A percentile compares a stretch with the other conserved stretches of the same genome.
Conservation (phyloP, 2,329 filamentous ascomycete species). For the Lachnellula occidentalis region DNA sequence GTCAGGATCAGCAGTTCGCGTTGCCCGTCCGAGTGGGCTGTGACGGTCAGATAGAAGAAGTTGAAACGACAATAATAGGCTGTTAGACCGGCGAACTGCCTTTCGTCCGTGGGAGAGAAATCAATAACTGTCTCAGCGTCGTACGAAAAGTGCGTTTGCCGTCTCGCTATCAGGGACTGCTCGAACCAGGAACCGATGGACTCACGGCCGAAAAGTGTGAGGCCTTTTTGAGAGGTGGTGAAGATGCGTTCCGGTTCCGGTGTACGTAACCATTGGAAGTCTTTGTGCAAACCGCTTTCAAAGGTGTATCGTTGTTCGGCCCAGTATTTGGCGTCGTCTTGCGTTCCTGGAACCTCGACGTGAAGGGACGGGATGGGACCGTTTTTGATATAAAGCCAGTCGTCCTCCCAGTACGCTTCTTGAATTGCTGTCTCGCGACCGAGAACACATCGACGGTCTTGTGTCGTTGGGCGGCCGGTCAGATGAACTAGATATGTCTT, state of each 20-base stretch:
- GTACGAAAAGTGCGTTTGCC: slow-evolving; percentile 55
- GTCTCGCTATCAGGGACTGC: slow-evolving; percentile 49
- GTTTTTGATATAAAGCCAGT: slow-evolving; percentile 58
- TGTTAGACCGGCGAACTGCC: slow-evolving; percentile 55
- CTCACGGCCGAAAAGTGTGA: slow-evolving; percentile 47
- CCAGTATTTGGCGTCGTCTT: slow-evolving; percentile 48
- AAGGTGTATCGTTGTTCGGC: slow-evolving; percentile 44
- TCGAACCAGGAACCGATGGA: slow-evolving; percentile 54
- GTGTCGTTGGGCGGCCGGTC: slow-evolving; percentile 44
- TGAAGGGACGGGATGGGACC: slow-evolving; percentile 49
- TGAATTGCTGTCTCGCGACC: slow-evolving; percentile 54
- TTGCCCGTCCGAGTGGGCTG: slow-evolving; percentile 48
- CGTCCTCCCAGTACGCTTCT: slow-evolving; percentile 55
- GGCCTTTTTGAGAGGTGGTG: slow-evolving; percentile 33
- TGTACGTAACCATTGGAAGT: slow-evolving; percentile 54
- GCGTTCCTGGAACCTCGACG: slow-evolving; percentile 44
- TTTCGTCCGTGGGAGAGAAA: slow-evolving; percentile 51
- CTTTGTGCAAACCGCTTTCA: slow-evolving; percentile 39
- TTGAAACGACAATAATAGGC: slow-evolving; percentile 61
- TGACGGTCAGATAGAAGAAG: slow-evolving; percentile 59
- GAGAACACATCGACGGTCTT: slow-evolving; percentile 47
- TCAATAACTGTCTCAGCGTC: slow-evolving; percentile 52
- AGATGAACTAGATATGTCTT: slow-evolving; percentile 50
- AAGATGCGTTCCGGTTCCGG: slow-evolving; percentile 52
- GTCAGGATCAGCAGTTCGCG: slow-evolving; percentile 52